Base-by-base conservation (phyloP, 1,284 basidiomycete genomes). In the Marasmius oreades region DNA sequence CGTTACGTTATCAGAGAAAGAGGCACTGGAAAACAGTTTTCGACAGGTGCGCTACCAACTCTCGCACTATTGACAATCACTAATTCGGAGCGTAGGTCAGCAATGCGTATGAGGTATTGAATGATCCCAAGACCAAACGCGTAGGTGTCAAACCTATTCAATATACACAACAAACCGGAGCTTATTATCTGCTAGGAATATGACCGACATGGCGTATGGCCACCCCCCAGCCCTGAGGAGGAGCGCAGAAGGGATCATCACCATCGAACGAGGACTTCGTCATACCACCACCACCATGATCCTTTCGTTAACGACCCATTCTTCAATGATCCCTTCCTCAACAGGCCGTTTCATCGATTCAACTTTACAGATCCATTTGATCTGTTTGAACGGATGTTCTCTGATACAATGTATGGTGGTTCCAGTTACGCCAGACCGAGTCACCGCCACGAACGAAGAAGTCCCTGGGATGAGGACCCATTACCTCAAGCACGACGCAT, bases 311-410 rank as follows among this genome's bases (percentile, higher is more conserved):
- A 62, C 67, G 64, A 66, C 55, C 69, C 69, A 7, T 73, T 72
- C 61, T 68, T 65, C 58, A 54, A 55, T 59, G 64, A 48, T 61
- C 66, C 53, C 59, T 67, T 62, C 59, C 61, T 59, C 43, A 64
- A 61, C 53, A 63, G 63, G 66, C 67, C 66, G 16, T 12, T 8
- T 60, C 63, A 64, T 16, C 48, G 67, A 5, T 75, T 69, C 55
- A 66, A 63, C 18, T 90, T 89, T 71, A 84, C 82, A 1, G 87
- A 92, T 65, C 90, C 89, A 2, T 90, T 90, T 66, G 73, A 76
- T 31, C 69, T 90, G 28, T 91, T 91, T 69, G 77, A 88, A n/a
- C 24, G 47, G 6, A 50, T 50, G 11, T 50, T 50, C 47, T 26
- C 24, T 31, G 26, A 26, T 59, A 76, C 79, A 5, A 80, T 89